Evolutionary conservation across 371 early-diverging fungal species (phyloP), one percentile per base, ranked within the genome.

Genomic region (Actinomucor elegans): DNA sequence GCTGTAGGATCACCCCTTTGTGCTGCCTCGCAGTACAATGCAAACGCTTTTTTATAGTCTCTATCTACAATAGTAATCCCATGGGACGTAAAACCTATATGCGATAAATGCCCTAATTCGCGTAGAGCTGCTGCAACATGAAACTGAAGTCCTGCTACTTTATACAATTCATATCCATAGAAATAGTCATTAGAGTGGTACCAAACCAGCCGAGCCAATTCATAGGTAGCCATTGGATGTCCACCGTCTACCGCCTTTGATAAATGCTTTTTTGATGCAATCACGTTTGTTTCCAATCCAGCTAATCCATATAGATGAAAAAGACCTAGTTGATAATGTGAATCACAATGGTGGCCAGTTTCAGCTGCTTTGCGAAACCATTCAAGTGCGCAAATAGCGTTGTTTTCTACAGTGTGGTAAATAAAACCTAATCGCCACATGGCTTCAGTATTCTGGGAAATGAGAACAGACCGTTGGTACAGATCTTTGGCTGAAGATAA

Each of bases 291-390:
- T 4, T 70, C 66, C 3, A 70, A 51, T 5, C 57, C 59, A 33
- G 55, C 66, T 6, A 52, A 44, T 7, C 74, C 71, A 15, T 61
- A 36, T 14, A 53, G 27, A 33, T 74, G 74, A 49, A 42, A 65
- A 7, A 70, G 20, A 3, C 74, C 71, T 5, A 70, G 38, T n/a
- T 66, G 61, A 20, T 57, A 74, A 27, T 59, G 61, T n/a, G 74
- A 62, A n/a, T 60, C 64, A 3, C 38, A 21, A 31, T 65, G 59
- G 0, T 46, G 49, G 0, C 62, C 69, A 10, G 38, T 58, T 21
- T 65, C 63, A 17, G 69, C 64, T 31, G 75, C 75, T 10, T 46
- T 53, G 8, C 53, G 42, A 41, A 48, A 72, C 73, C 73, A 72
- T 26, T 59, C 54, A 5, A 69, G 43, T 0, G 68, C 68, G 0